These are phyloP conservation scores for Colletotrichum cereale DNA, from an alignment of 2,329 filamentous ascomycete genomes.

Conservation along the genomic window DNA sequence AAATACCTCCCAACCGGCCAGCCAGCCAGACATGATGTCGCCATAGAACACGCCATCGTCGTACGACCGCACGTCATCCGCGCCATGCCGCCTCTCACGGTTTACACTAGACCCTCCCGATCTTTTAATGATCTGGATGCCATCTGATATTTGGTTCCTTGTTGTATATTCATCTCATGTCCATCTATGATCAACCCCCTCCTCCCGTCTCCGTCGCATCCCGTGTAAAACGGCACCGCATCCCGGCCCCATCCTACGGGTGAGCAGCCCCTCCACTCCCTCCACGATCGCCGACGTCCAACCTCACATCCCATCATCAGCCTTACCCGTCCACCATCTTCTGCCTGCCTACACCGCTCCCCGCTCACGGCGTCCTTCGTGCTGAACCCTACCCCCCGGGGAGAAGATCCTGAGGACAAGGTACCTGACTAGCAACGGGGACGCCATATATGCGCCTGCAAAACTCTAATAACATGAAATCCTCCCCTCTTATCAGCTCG, in stretches of 20 bases:
- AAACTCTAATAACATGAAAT: background rate
- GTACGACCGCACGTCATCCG: slow-evolving; percentile 6
- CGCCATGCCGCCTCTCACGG: no score
- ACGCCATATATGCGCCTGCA: background rate
- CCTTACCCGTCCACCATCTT: background rate
- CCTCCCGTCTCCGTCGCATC: background rate
- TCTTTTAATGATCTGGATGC: no score
- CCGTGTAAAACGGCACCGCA: background rate
- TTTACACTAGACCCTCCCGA: no score
- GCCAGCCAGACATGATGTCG: background rate
- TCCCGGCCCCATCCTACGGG: background rate
- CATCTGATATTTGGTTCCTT: background rate
- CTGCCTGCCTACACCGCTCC: background rate
- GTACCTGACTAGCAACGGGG: background rate
- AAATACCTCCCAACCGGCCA: background rate
- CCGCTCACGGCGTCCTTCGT: background rate
- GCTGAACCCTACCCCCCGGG: no score
- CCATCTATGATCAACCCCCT: background rate
- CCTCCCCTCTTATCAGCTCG: background rate
- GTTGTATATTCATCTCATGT: background rate
- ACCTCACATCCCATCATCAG: background rate
- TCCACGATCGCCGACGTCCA: background rate
- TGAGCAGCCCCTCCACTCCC: background rate
- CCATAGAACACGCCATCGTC: slow-evolving; percentile 12
- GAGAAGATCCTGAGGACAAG: no score